Conservation (phyloP, 2,329 filamentous ascomycete genomes). For the Monilinia polystroma region DNA sequence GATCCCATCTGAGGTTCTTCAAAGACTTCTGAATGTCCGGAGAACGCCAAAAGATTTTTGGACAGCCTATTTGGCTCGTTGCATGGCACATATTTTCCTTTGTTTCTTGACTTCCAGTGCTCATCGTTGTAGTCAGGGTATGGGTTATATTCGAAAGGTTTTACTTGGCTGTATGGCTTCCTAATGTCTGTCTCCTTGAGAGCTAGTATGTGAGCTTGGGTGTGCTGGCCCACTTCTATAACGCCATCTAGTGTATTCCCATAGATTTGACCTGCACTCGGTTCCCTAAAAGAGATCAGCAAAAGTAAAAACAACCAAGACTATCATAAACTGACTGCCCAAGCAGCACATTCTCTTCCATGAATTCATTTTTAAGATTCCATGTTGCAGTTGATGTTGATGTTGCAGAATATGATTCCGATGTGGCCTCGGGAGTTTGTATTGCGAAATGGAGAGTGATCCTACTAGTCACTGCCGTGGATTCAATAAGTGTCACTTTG, state of each 20-base stretch:
- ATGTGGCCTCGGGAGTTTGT: background rate
- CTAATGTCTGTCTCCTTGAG: slow-evolving; percentile 39
- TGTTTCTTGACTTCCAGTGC: slow-evolving; percentile 56
- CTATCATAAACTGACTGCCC: slow-evolving; percentile 26
- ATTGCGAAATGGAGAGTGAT: slow-evolving; percentile 4
- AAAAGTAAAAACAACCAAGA: slow-evolving; percentile 24
- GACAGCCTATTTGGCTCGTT: slow-evolving; percentile 53
- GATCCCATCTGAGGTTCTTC: slow-evolving; percentile 63
- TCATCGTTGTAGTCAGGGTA: slow-evolving; percentile 69
- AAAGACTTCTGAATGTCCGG: slow-evolving; percentile 58
- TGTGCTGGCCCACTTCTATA: slow-evolving; percentile 40
- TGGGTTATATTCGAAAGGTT: slow-evolving; percentile 62
- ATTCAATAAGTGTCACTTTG: background rate
- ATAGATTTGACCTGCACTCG: slow-evolving; percentile 54
- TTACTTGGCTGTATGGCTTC: slow-evolving; percentile 48
- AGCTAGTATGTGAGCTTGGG: slow-evolving; percentile 39
- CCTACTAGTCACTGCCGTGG: background rate
- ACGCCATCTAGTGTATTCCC: slow-evolving; percentile 54
- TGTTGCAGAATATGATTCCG: background rate
- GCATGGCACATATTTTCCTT: slow-evolving; percentile 62
- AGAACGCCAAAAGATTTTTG: slow-evolving; percentile 64
- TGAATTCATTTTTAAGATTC: slow-evolving; percentile 26
- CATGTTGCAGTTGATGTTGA: background rate
- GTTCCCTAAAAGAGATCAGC: slow-evolving; percentile 41
- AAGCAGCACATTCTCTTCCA: slow-evolving; percentile 29